Evolutionary conservation across 106 monocot genomes (phyloP).

Genomic region (Platanthera zijinensis): DNA sequence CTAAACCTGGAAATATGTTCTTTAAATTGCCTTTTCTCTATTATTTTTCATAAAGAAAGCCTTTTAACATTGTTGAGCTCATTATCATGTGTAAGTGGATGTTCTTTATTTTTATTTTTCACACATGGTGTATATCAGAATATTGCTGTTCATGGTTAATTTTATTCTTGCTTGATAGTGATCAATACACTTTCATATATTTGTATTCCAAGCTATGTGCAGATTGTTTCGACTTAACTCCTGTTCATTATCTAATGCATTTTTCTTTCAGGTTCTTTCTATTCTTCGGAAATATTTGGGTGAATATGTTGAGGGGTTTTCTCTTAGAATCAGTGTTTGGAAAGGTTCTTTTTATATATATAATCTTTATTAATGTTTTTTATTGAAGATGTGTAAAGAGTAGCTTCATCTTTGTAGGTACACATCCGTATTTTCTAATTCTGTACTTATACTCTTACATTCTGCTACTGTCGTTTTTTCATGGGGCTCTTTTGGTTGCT

Average conservation of each 20-base stretch:
- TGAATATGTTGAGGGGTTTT: constrained; percentile 96
- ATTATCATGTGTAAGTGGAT: neutral
- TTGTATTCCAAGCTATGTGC: constrained; percentile 4
- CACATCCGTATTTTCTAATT: neutral
- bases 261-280: constrained; percentile 55
- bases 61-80: neutral
- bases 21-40: neutral
- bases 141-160: neutral
- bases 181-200: constrained; percentile 1
- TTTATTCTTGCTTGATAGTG: neutral
- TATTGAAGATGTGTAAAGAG: neutral
- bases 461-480: neutral
- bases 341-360: constrained; percentile 41
- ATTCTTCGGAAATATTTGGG: constrained; percentile 89
- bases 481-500: neutral
- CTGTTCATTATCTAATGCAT: neutral
- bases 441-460: neutral
- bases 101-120: neutral
- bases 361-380: neutral
- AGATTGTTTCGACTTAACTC: neutral
- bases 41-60: neutral
- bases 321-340: constrained; percentile 98
- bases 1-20: neutral
- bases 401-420: neutral
- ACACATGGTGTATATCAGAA: neutral